phyloP scores from a whole-genome alignment of 1,284 basidiomycete species.

The Erythrobasidium hasegawianum region DNA sequence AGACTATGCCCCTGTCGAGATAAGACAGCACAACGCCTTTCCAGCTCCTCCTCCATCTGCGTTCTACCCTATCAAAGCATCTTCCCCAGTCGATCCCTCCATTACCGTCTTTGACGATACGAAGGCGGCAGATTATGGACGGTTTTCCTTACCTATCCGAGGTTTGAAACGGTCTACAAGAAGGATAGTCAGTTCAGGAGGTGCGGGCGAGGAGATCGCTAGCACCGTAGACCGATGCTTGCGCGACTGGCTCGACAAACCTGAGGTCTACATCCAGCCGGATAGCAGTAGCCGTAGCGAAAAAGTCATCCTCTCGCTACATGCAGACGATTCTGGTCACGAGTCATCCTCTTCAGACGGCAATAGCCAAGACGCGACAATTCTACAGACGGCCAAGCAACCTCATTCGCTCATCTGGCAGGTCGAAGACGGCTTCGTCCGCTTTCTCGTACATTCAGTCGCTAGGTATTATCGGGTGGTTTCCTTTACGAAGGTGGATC shows the following conservation, averaged over 20 bases:
- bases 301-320: neutral
- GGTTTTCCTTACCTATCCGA: conserved; percentile 23
- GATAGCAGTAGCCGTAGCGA: neutral
- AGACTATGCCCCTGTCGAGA: conserved; percentile 14
- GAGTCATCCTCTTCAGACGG: conserved; percentile 1
- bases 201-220: conserved; percentile 19
- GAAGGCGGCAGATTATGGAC: conserved; percentile 21
- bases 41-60: conserved; percentile 30
- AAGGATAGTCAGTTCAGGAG: conserved; percentile 20
- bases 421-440: conserved; percentile 33
- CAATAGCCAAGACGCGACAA: conserved; percentile 19
- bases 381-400: conserved; percentile 33
- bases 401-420: conserved; percentile 38
- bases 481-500: conserved; percentile 35
- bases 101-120: conserved; percentile 21
- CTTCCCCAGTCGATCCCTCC: conserved; percentile 8
- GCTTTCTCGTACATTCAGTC: conserved; percentile 38
- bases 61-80: conserved; percentile 29
- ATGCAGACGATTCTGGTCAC: conserved; percentile 1
- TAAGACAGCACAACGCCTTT: conserved; percentile 5
- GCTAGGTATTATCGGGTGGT: conserved; percentile 39
- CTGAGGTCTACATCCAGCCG: conserved; percentile 13
- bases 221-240: conserved; percentile 12
- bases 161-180: conserved; percentile 26
- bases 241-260: conserved; percentile 17